Evolutionary conservation across 257 asterid species (phyloP).

Genomic region (Mitragyna speciosa): DNA sequence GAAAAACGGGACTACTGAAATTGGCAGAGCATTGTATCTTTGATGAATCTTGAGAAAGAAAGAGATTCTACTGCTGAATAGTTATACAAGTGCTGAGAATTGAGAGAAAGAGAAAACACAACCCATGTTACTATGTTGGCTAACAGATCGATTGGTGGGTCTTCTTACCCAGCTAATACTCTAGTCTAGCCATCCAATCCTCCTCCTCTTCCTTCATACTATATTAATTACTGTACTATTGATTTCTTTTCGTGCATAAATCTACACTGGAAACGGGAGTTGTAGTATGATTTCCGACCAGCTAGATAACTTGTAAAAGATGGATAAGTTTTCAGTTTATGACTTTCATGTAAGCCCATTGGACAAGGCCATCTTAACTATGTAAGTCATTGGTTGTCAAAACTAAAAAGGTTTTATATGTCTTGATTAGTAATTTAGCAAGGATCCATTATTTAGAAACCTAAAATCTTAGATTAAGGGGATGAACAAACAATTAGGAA

Average conservation of each 20-base stretch:
- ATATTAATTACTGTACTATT: background rate
- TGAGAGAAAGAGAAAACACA: slow-evolving; percentile 27
- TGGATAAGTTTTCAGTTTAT: background rate
- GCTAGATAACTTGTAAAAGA: background rate
- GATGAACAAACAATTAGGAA: background rate
- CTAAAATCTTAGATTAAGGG: background rate
- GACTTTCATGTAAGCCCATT: background rate
- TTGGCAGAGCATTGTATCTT: slow-evolving; percentile 23
- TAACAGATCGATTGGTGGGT: slow-evolving; percentile 48
- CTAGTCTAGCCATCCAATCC: background rate
- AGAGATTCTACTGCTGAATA: background rate
- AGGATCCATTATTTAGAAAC: background rate
- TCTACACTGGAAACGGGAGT: background rate
- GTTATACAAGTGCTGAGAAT: too few species aligned
- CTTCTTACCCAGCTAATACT: background rate
- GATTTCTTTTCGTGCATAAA: background rate
- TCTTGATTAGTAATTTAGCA: too few species aligned
- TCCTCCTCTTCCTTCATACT: background rate
- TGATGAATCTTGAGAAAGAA: slow-evolving; percentile 28
- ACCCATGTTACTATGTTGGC: slow-evolving; percentile 71
- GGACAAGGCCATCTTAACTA: background rate
- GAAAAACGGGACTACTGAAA: slow-evolving; percentile 24
- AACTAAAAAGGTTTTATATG: too few species aligned
- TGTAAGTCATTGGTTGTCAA: background rate
- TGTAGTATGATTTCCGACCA: background rate